Percentiles rank a stretch among this genome's conserved stretches.
These are phyloP conservation scores for Hypoxylon sp. DNA, from an alignment of 2,329 filamentous ascomycete genomes.

Conservation along the genomic window DNA sequence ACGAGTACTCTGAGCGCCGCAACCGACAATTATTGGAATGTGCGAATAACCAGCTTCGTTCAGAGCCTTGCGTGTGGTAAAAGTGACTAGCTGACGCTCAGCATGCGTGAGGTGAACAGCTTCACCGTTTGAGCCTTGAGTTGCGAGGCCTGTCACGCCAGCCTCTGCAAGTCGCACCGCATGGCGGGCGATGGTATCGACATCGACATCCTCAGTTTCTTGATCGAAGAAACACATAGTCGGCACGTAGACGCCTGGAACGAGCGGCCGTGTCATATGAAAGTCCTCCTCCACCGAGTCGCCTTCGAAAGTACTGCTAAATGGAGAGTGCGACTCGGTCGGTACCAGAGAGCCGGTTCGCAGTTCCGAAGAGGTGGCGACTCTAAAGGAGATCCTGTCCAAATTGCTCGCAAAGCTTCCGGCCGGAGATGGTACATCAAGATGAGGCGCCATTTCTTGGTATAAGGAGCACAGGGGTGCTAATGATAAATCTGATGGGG, in stretches of 20 bases:
- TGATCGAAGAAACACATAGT: conserved; percentile 81
- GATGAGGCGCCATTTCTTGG: conserved; percentile 56
- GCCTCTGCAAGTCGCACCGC: conserved; percentile 80
- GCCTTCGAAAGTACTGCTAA: conserved; percentile 53
- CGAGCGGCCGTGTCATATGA: conserved; percentile 56
- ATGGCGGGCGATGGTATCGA: conserved; percentile 70
- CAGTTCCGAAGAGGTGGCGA: conserved; percentile 41
- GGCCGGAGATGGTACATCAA: conserved; percentile 55
- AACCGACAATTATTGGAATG: conserved; percentile 82
- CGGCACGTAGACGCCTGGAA: conserved; percentile 77
- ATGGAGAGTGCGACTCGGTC: conserved; percentile 36
- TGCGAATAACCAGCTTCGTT: conserved; percentile 74
- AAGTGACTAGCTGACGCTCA: conserved; percentile 78
- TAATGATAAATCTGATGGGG: not conserved
- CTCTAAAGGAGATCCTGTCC: conserved; percentile 48
- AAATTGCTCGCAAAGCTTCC: conserved; percentile 55
- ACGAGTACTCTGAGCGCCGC: conserved; percentile 79
- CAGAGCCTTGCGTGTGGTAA: conserved; percentile 77
- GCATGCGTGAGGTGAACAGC: conserved; percentile 81
- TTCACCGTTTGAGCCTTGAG: conserved; percentile 87
- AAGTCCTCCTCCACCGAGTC: conserved; percentile 49
- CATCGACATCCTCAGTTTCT: conserved; percentile 76
- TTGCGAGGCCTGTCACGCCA: conserved; percentile 80
- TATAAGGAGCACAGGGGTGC: not conserved
- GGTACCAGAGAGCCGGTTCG: conserved; percentile 36